A percentile compares a stretch with the other conserved stretches of the same genome.
These are phyloP conservation scores for Starmerella kuoi DNA, from an alignment of 805 yeast species.

Conservation along the genomic window DNA sequence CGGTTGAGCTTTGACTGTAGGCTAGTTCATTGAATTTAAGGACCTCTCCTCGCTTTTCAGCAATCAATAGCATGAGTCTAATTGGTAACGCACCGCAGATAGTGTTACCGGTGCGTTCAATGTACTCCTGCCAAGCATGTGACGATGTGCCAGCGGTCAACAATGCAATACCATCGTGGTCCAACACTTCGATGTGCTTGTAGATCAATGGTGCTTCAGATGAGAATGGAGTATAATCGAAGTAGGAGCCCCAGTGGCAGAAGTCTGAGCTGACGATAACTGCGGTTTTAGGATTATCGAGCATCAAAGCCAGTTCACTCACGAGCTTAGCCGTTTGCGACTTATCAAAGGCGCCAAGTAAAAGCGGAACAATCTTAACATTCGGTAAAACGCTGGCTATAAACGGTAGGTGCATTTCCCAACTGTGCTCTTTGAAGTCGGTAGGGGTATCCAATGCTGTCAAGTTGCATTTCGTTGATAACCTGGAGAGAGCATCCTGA, in stretches of 20 bases:
- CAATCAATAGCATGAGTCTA: constrained; percentile 44
- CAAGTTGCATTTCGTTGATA: constrained; percentile 3
- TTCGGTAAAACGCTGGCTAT: constrained; percentile 34
- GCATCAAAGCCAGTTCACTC: constrained; percentile 38
- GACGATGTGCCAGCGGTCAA: constrained; percentile 42
- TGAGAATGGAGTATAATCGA: constrained; percentile 34
- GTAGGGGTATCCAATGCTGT: constrained; percentile 30
- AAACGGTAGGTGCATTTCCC: constrained; percentile 89
- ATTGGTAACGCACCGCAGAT: constrained; percentile 88
- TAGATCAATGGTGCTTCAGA: constrained; percentile 37
- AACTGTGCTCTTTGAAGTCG: constrained; percentile 81
- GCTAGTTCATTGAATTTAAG: constrained; percentile 55
- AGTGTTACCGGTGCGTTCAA: constrained; percentile 65
- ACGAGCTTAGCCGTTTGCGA: constrained; percentile 35
- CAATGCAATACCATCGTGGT: constrained; percentile 55
- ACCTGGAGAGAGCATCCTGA: constrained; percentile 24
- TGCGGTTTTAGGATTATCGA: constrained; percentile 44
- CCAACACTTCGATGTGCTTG: constrained; percentile 63
- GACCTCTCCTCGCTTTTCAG: constrained; percentile 33
- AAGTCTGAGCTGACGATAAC: constrained; percentile 83
- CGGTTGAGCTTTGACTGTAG: constrained; percentile 64
- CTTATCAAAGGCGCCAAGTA: constrained; percentile 54
- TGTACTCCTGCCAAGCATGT: constrained; percentile 51
- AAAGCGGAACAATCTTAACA: constrained; percentile 53
- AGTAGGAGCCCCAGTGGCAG: constrained; percentile 83